A percentile compares a stretch with the other conserved stretches of the same genome.
Conservation (phyloP, 2,329 filamentous ascomycete genomes). For the Exophiala lecanii-corni region DNA sequence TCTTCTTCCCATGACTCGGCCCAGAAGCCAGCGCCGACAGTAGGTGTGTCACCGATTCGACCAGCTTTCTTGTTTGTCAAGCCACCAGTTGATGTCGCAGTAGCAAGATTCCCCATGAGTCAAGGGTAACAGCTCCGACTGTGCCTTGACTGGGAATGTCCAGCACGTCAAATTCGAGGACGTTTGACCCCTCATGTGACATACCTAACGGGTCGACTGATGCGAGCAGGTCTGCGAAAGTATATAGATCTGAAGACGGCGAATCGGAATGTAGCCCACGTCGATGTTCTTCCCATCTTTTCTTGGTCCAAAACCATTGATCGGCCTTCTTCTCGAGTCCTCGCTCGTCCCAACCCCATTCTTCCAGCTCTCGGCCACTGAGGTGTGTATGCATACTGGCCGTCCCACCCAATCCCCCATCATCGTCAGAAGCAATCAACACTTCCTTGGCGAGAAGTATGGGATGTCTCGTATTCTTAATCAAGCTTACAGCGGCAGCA, state of each 20-base stretch:
- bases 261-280: slow-evolving; percentile 48
- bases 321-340: slow-evolving; percentile 66
- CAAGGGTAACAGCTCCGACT: slow-evolving; percentile 75
- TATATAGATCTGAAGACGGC: slow-evolving; percentile 7
- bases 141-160: slow-evolving; percentile 79
- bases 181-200: slow-evolving; percentile 31
- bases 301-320: slow-evolving; percentile 73
- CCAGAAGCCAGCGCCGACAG: slow-evolving; percentile 82
- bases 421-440: slow-evolving; percentile 62
- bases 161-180: slow-evolving; percentile 48
- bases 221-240: slow-evolving; percentile 15
- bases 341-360: slow-evolving; percentile 52
- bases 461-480: slow-evolving; percentile 72
- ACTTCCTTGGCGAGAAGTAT: slow-evolving; percentile 68
- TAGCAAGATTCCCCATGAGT: slow-evolving; percentile 70
- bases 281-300: slow-evolving; percentile 72
- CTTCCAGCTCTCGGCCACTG: slow-evolving; percentile 63
- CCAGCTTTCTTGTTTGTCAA: slow-evolving; percentile 86
- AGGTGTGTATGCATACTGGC: slow-evolving; percentile 59
- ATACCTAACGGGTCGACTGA: slow-evolving; percentile 8
- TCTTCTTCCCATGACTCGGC: slow-evolving; percentile 67
- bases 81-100: slow-evolving; percentile 65
- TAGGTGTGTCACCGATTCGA: slow-evolving; percentile 80
- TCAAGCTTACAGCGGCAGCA: slow-evolving; percentile 69
- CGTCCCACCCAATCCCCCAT: slow-evolving; percentile 34